Evolutionary conservation across 805 yeast species (phyloP).

Genomic region (Candida schatavii): DNA sequence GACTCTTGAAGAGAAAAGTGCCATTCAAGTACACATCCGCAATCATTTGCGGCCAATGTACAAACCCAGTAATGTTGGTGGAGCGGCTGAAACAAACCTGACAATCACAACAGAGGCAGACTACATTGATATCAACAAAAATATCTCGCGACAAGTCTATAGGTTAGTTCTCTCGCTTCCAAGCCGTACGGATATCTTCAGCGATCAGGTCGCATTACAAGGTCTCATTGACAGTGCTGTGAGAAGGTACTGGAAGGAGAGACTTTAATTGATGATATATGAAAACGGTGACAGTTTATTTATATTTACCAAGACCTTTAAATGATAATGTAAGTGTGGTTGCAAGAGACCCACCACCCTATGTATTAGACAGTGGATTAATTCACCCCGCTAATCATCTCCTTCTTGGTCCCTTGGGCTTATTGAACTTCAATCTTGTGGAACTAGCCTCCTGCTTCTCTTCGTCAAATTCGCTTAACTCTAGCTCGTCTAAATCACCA

Average conservation of each 20-base stretch:
- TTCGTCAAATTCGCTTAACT: constrained; percentile 44
- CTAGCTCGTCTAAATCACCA: constrained; percentile 72
- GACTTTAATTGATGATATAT: too few species aligned
- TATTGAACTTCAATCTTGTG: constrained; percentile 37
- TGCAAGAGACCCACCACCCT: not conserved
- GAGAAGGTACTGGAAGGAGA: not conserved
- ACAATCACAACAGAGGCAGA: constrained; percentile 28
- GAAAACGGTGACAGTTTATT: too few species aligned
- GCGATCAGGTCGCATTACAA: constrained; percentile 15
- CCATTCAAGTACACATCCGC: constrained; percentile 58
- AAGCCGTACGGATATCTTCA: constrained; percentile 16
- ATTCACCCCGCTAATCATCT: constrained; percentile 16
- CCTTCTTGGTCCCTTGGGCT: constrained; percentile 71
- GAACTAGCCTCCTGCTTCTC: constrained; percentile 12
- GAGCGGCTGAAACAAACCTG: constrained; percentile 22
- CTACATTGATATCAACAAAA: constrained; percentile 61
- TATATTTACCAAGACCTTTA: too few species aligned
- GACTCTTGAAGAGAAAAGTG: constrained; percentile 46
- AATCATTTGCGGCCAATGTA: constrained; percentile 49
- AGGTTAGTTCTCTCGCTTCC: constrained; percentile 20
- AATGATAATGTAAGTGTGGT: too few species aligned
- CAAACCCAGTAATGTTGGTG: constrained; percentile 20
- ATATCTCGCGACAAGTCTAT: constrained; percentile 60
- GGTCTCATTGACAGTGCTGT: constrained; percentile 23
- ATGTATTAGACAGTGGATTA: not conserved